Base-by-base conservation (phyloP, 2,329 filamentous ascomycete species). In the Mollisiaceae sp. region DNA sequence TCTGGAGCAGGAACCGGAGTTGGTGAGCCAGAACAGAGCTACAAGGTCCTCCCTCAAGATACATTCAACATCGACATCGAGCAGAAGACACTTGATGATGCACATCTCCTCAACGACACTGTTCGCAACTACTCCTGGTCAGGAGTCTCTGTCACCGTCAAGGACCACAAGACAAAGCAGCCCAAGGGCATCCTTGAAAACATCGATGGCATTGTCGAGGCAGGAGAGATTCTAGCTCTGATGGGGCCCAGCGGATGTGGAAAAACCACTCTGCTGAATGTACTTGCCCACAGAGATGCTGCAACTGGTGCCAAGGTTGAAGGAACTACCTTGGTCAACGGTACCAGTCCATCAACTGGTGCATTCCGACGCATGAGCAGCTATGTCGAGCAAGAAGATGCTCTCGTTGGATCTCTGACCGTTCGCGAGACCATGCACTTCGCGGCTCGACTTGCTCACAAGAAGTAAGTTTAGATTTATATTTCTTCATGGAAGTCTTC, bases 361-460 rank as follows among this genome's bases (percentile, higher is more conserved):
- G 80, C 80, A 0, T 90, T 94, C 70, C 86, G 87, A 20, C 82
- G 85, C 57, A 82, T 94, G 59, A 90, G 86, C 62, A 87, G 87
- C 56, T 96, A 93, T 74, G 93, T 96, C 24, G 93, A 97, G 79
- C 93, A 97, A 77, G 92, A 96, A 70, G 93, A 97, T 80, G 89
- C 91, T 0, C 82, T 96, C 14, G 90, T 94, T 59, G 93, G 92
- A 4, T 90, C 90, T 0, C 81, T 96, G 69, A 96, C 92, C 0
- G 91, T 94, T 9, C 82, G 85, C 35, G 93, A 96, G 80, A 96
- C 92, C 0, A 79, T 97, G 66, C 80, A 88, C 68, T 96, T 96
- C 76, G 90, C 91, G 0, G 91, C 92, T 0, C 85, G 89, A 35
- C 84, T 96, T 4, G 78, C 88, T 66, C 72, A 90, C 71, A 77